These are phyloP conservation scores for Osmanthus fragrans DNA, from an alignment of 257 asterid genomes.

Conservation along the genomic window DNA sequence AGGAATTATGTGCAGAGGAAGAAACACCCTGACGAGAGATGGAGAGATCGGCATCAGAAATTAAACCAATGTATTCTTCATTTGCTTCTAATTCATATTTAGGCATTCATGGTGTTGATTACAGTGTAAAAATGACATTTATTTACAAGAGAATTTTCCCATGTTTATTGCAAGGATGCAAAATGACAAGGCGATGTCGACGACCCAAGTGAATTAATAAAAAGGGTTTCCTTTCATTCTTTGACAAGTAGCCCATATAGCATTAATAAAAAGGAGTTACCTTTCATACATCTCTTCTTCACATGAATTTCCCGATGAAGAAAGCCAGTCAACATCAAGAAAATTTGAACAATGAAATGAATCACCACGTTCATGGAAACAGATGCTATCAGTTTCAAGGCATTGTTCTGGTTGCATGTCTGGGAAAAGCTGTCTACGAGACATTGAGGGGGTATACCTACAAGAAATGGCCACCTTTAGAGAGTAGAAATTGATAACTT, in stretches of 20 bases:
- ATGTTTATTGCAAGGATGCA: background rate
- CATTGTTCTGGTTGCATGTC: conserved; percentile 42
- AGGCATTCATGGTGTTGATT: background rate
- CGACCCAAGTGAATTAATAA: background rate
- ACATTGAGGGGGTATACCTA: conserved; percentile 70
- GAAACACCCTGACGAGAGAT: background rate
- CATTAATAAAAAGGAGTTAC: conserved; percentile 33
- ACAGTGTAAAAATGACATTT: background rate
- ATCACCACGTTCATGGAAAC: conserved; percentile 44
- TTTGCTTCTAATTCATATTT: background rate
- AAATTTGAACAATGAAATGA: conserved; percentile 70
- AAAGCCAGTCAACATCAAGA: conserved; percentile 75
- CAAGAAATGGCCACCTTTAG: conserved; percentile 17
- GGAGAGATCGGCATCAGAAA: background rate
- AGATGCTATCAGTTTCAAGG: conserved; percentile 42
- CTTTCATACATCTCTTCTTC: conserved; percentile 84
- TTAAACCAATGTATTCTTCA: background rate
- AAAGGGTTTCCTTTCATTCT: background rate
- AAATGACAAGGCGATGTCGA: background rate
- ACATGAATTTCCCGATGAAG: conserved; percentile 89
- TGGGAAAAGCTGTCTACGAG: conserved; percentile 53
- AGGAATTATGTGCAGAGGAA: background rate
- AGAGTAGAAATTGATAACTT: background rate
- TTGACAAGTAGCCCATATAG: background rate
- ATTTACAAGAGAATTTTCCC: background rate